Conservation (phyloP, 352 stramenopile species). For the Blastocystis sp. region DNA sequence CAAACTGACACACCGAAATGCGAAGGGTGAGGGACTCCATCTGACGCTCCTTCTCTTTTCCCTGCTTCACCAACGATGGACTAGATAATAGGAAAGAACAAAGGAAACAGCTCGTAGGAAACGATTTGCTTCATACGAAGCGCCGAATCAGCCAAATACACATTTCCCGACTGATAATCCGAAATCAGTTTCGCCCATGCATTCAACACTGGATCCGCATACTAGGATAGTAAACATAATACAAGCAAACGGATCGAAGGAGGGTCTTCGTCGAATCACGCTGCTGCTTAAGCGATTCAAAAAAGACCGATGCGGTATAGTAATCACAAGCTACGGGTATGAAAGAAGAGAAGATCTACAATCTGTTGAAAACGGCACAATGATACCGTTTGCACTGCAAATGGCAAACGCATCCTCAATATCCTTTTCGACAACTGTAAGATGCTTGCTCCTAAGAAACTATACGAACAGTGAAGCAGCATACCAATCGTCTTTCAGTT, state of each 20-base stretch:
- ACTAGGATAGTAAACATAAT: background rate
- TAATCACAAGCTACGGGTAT: slow-evolving; percentile 6
- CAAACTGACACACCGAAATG: background rate
- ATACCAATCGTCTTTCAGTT: slow-evolving; percentile 25
- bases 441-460: background rate
- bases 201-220: slow-evolving; percentile 13
- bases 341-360: background rate
- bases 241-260: background rate
- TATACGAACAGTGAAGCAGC: background rate
- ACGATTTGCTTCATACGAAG: slow-evolving; percentile 45
- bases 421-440: background rate
- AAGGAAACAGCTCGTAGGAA: background rate
- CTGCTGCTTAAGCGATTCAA: background rate
- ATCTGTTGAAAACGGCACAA: background rate
- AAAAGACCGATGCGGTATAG: background rate
- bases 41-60: slow-evolving; percentile 3
- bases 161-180: background rate
- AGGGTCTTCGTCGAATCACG: slow-evolving; percentile 18
- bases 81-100: background rate
- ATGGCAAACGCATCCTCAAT: background rate
- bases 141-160: slow-evolving; percentile 45
- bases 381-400: background rate
- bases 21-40: background rate
- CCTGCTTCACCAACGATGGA: background rate
- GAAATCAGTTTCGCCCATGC: background rate